Percentiles rank a stretch among this genome's conserved stretches.
Conservation (phyloP, 805 yeast genomes). For the Sugiyamaella lignohabitans region DNA sequence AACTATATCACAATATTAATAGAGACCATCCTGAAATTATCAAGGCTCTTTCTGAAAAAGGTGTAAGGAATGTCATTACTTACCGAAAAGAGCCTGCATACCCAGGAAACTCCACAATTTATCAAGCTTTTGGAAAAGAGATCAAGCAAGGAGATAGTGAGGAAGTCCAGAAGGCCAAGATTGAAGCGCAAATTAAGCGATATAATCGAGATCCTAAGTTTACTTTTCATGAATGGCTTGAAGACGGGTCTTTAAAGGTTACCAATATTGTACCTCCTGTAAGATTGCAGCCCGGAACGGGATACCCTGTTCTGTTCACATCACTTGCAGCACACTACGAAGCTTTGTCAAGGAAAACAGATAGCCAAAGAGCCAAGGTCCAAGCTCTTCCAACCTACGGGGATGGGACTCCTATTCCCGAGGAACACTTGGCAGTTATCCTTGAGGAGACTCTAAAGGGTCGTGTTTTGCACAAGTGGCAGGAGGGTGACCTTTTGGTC, state of each 20-base stretch:
- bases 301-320: slow-evolving; percentile 10
- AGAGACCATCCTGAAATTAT: slow-evolving; percentile 7
- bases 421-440: slow-evolving; percentile 2
- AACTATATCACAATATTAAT: slow-evolving; percentile 6
- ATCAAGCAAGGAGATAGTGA: slow-evolving; percentile 10
- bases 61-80: slow-evolving; percentile 1
- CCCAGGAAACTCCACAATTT: slow-evolving; percentile 8
- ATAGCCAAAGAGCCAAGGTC: slow-evolving; percentile 1
- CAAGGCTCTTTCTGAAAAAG: slow-evolving; percentile 7
- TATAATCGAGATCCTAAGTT: slow-evolving; percentile 7
- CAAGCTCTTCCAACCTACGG: slow-evolving; percentile 7
- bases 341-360: not conserved
- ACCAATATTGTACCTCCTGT: slow-evolving; percentile 9
- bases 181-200: slow-evolving; percentile 10
- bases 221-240: slow-evolving; percentile 11
- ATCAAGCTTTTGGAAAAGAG: slow-evolving; percentile 12
- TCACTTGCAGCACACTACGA: slow-evolving; percentile 8
- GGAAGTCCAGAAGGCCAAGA: not conserved
- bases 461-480: slow-evolving; percentile 12
- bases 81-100: slow-evolving; percentile 4
- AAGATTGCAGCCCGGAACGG: slow-evolving; percentile 8
- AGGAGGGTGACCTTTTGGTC: slow-evolving; percentile 9
- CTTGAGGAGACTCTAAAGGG: slow-evolving; percentile 3
- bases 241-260: slow-evolving; percentile 8
- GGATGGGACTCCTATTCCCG: slow-evolving; percentile 12